Conservation (phyloP, 106 monocot species). For the Alisma plantagoaquatica region DNA sequence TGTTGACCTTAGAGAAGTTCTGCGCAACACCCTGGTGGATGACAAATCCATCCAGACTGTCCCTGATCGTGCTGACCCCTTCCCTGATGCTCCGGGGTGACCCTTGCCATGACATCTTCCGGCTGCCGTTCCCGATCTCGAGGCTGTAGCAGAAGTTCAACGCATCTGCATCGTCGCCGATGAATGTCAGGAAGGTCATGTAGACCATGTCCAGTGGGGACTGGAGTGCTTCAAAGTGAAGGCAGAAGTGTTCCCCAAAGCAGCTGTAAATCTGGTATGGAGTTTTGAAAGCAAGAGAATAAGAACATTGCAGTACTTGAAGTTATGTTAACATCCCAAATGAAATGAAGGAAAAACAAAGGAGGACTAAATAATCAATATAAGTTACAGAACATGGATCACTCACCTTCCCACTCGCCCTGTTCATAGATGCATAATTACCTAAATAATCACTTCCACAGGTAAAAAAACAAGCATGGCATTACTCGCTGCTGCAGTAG, state of each 20-base stretch:
- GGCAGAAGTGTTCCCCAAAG: conserved; percentile 12
- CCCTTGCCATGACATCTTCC: conserved; percentile 16
- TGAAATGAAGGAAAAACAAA: too few relatives aligned
- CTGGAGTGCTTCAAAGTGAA: conserved; percentile 16
- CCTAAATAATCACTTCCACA: too few relatives aligned
- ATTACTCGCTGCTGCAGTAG: too few relatives aligned
- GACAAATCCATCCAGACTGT: conserved; percentile 9
- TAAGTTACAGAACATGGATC: too few relatives aligned
- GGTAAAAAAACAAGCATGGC: too few relatives aligned
- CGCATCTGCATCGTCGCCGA: conserved; percentile 11
- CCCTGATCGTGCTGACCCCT: background rate
- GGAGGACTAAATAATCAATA: too few relatives aligned
- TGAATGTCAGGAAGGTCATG: conserved; percentile 6
- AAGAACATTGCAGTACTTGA: too few relatives aligned
- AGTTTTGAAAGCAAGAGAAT: too few relatives aligned
- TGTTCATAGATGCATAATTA: too few relatives aligned
- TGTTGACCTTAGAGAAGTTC: conserved; percentile 7
- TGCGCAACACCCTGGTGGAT: conserved; percentile 9
- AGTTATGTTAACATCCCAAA: too few relatives aligned
- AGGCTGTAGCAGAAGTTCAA: conserved; percentile 6
- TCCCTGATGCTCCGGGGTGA: conserved; percentile 12
- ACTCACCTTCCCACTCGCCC: too few relatives aligned
- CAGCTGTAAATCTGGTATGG: conserved; percentile 19
- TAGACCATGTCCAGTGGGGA: conserved; percentile 7
- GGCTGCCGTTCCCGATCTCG: conserved; percentile 4